Percentiles rank a stretch among this genome's conserved stretches.
Evolutionary conservation across 1,139 yeast species (phyloP).

Genomic region (Candida sp.): DNA sequence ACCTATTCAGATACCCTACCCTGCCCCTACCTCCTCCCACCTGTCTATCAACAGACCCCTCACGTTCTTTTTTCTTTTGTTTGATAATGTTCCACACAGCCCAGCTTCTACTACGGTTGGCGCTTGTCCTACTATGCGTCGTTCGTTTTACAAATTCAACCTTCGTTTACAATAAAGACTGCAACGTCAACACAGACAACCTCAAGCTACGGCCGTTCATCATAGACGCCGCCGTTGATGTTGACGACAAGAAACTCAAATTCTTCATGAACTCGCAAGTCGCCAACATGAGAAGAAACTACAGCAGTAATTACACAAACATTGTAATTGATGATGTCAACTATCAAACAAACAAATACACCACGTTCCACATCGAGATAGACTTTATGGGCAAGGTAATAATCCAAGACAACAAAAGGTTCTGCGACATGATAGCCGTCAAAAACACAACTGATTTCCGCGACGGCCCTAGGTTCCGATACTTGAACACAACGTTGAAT

Average conservation of each 20-base stretch:
- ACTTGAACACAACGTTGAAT: not conserved
- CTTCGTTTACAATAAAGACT: conserved; percentile 21
- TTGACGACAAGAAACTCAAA: conserved; percentile 32
- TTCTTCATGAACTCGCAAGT: conserved; percentile 45
- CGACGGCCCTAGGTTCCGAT: conserved; percentile 26
- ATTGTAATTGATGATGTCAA: conserved; percentile 46
- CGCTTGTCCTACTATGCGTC: conserved; percentile 2
- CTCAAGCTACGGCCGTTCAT: conserved; percentile 33
- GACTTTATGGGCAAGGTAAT: conserved; percentile 49
- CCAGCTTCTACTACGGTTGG: conserved; percentile 2
- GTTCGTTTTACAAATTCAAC: conserved; percentile 18
- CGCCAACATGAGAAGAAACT: conserved; percentile 55
- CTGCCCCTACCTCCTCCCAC: too few relatives aligned
- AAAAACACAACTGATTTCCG: conserved; percentile 33
- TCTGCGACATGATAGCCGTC: conserved; percentile 51
- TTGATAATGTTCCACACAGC: not conserved
- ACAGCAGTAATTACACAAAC: conserved; percentile 89
- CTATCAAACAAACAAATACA: conserved; percentile 44
- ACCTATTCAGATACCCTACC: too few relatives aligned
- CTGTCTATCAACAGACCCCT: not conserved
- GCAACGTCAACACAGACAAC: conserved; percentile 12
- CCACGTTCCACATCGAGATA: conserved; percentile 52
- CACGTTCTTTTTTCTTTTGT: not conserved
- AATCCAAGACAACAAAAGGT: conserved; percentile 39
- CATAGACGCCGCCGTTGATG: conserved; percentile 46